phyloP scores from a whole-genome alignment of 2,329 filamentous ascomycete species.

The Rugonectria rugulosa region DNA sequence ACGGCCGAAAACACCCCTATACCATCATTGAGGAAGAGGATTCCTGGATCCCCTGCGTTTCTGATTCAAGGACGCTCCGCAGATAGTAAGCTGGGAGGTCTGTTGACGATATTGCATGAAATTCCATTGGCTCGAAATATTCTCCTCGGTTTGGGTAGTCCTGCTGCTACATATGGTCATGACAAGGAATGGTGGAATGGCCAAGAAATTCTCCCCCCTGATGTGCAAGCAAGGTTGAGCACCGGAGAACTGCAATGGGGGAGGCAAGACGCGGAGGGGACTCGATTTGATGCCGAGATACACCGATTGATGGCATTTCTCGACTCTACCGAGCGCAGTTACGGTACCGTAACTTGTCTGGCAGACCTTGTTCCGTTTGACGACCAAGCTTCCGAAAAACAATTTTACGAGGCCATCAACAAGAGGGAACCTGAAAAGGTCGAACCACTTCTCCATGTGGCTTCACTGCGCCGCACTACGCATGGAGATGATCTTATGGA shows the following conservation, averaged over 20 bases:
- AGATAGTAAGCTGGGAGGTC: slow-evolving; percentile 56
- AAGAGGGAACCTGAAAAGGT: slow-evolving; percentile 37
- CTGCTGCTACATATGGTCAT: slow-evolving; percentile 59
- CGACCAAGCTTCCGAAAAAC: slow-evolving; percentile 48
- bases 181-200: slow-evolving; percentile 70
- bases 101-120: slow-evolving; percentile 66
- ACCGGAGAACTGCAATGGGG: slow-evolving; percentile 42
- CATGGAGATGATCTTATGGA: slow-evolving; percentile 40
- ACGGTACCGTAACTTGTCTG: slow-evolving; percentile 62
- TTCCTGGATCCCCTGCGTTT: slow-evolving; percentile 57
- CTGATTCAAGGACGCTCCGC: slow-evolving; percentile 49
- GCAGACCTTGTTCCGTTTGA: slow-evolving; percentile 46
- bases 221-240: slow-evolving; percentile 45
- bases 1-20: slow-evolving; percentile 29
- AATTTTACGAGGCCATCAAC: slow-evolving; percentile 54
- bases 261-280: slow-evolving; percentile 36
- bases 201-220: slow-evolving; percentile 54
- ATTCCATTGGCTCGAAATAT: slow-evolving; percentile 66
- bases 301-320: slow-evolving; percentile 71
- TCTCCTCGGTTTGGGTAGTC: slow-evolving; percentile 54
- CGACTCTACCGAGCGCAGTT: slow-evolving; percentile 65
- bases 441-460: slow-evolving; percentile 45
- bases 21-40: slow-evolving; percentile 55
- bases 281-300: slow-evolving; percentile 59
- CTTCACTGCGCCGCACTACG: no score